Conservation (phyloP, 345 rosid species). For the Lumnitzera littorea region DNA sequence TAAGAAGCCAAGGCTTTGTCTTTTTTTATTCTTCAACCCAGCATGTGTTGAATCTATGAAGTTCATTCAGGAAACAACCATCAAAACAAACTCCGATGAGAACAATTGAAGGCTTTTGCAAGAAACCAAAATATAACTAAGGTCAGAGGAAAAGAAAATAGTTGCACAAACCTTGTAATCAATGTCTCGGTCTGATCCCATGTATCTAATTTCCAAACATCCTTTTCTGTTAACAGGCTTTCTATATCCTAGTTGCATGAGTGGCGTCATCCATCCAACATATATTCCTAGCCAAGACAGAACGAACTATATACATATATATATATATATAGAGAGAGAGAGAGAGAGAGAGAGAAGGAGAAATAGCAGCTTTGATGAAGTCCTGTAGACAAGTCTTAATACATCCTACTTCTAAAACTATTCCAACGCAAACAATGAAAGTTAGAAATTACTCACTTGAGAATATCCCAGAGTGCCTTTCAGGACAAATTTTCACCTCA, state of each 20-base stretch:
- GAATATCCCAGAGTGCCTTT: conserved; percentile 53
- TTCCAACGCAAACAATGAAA: no score
- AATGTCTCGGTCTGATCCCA: conserved; percentile 89
- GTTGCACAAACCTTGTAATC: conserved; percentile 40
- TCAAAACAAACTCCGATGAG: no score
- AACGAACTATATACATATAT: no score
- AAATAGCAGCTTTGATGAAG: conserved; percentile 9
- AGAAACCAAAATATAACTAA: neutral
- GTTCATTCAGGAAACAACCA: neutral
- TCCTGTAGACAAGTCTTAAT: neutral
- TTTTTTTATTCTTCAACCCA: conserved; percentile 68
- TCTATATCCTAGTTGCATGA: conserved; percentile 76
- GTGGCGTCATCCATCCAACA: conserved; percentile 86
- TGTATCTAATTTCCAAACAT: conserved; percentile 84
- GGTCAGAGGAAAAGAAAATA: conserved; percentile 13
- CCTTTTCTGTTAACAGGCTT: conserved; percentile 87
- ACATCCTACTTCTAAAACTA: no score
- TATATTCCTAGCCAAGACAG: conserved; percentile 36
- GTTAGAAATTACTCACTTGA: conserved; percentile 57
- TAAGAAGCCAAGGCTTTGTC: conserved; percentile 78
- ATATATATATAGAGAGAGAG: no score
- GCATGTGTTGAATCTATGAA: conserved; percentile 61
- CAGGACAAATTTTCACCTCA: conserved; percentile 78
- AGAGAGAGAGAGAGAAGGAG: no score
- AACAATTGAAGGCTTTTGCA: neutral